Evolutionary conservation across 441 rosid genomes (phyloP).

Genomic region (Dalechampia spathulata): DNA sequence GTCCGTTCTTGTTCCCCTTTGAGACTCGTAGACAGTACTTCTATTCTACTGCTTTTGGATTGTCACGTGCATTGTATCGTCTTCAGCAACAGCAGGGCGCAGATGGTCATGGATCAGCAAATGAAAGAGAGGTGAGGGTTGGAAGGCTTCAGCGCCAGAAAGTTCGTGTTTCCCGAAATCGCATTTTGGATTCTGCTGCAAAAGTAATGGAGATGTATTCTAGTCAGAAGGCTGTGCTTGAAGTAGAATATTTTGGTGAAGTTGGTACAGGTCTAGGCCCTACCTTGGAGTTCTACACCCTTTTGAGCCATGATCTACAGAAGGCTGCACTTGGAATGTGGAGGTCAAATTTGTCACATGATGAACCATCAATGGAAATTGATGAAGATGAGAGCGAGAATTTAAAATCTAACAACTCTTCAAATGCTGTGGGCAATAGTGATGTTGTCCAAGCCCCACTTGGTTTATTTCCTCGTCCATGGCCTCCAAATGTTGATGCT

Average conservation of each 20-base stretch:
- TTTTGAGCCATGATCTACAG: conserved; percentile 93
- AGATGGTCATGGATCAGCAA: conserved; percentile 80
- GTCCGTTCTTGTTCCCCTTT: conserved; percentile 98
- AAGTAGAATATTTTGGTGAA: conserved; percentile 99
- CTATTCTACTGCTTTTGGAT: conserved; percentile 97
- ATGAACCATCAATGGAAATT: conserved; percentile 46
- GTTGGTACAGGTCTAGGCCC: conserved; percentile 99
- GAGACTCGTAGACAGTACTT: conserved; percentile 96
- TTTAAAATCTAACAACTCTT: conserved; percentile 29
- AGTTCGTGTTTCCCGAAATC: conserved; percentile 97
- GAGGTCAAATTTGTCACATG: conserved; percentile 63
- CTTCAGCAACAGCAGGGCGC: conserved; percentile 99
- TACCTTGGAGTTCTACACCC: conserved; percentile 96
- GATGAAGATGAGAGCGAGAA: conserved; percentile 48
- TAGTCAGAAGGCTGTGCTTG: conserved; percentile 98
- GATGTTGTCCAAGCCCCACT: conserved; percentile 71
- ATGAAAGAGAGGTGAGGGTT: conserved; percentile 90
- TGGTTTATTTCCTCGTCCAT: conserved; percentile 94
- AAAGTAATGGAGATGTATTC: conserved; percentile 99
- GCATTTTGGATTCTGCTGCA: conserved; percentile 97
- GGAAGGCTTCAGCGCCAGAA: conserved; percentile 98
- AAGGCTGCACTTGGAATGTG: conserved; percentile 87
- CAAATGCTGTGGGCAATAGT: conserved; percentile 23
- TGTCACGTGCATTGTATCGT: conserved; percentile 95
- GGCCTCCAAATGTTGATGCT: conserved; percentile 66